These are phyloP conservation scores for Erythrophleum ivorense DNA, from an alignment of 331 rosid species.

Conservation along the genomic window DNA sequence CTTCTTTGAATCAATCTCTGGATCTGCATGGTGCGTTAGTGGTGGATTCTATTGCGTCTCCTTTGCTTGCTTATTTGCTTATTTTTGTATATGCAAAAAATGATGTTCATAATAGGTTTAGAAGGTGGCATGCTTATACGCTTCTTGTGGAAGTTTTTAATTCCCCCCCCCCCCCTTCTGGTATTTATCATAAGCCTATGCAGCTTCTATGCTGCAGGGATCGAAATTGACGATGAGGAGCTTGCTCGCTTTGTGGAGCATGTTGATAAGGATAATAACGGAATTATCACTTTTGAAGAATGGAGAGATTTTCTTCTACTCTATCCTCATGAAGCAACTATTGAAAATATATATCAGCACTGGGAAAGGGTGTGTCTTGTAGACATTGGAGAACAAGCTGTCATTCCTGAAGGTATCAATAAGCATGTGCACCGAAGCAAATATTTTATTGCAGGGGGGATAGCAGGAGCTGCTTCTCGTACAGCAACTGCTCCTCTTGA, in stretches of 20 bases:
- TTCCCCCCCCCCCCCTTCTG: conserved; percentile 6
- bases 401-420: conserved; percentile 84
- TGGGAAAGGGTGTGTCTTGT: conserved; percentile 85
- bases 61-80: neutral
- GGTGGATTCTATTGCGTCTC: conserved; percentile 29
- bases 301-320: conserved; percentile 92
- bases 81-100: conserved; percentile 2
- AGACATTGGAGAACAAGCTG: conserved; percentile 88
- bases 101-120: neutral
- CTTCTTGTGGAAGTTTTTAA: conserved; percentile 10
- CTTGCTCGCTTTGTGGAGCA: conserved; percentile 89
- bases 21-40: conserved; percentile 22
- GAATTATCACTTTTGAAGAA: conserved; percentile 85
- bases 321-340: conserved; percentile 84
- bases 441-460: conserved; percentile 80
- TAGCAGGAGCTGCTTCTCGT: conserved; percentile 89
- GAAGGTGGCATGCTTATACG: conserved; percentile 1
- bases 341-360: conserved; percentile 83
- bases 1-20: conserved; percentile 20
- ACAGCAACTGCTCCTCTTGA: conserved; percentile 88
- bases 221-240: conserved; percentile 79
- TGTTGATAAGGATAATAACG: conserved; percentile 86
- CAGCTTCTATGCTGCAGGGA: conserved; percentile 62
- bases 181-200: conserved; percentile 53
- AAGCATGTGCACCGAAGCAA: conserved; percentile 70